Percentiles rank a stretch among this genome's conserved stretches.
Conservation (phyloP, 2,329 filamentous ascomycete species). For the Penicillium decumbens region DNA sequence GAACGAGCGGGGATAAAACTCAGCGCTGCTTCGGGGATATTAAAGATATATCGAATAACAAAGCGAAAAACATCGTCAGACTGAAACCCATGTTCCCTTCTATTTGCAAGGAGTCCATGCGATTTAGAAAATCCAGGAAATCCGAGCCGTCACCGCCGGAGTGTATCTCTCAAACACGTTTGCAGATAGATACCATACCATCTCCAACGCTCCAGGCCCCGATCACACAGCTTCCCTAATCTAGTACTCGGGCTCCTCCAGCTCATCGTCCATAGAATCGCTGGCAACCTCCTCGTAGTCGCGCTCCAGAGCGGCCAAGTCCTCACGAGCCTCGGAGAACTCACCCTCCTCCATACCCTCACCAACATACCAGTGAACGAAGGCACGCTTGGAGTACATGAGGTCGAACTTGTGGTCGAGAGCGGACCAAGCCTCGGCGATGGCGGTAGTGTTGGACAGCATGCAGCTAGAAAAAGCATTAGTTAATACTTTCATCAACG, state of each 20-base stretch:
- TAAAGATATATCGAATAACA: conserved; percentile 40
- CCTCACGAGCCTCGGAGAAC: conserved; percentile 98
- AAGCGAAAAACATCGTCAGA: conserved; percentile 33
- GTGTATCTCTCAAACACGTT: conserved; percentile 22
- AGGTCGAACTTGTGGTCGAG: conserved; percentile 98
- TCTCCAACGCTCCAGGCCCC: conserved; percentile 16
- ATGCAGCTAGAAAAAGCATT: conserved; percentile 64
- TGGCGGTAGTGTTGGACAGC: conserved; percentile 90
- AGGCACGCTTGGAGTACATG: conserved; percentile 99
- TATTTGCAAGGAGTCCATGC: conserved; percentile 34
- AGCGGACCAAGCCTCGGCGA: conserved; percentile 95
- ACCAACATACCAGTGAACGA: conserved; percentile 99
- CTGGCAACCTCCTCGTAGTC: conserved; percentile 98
- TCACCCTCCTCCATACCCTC: conserved; percentile 99
- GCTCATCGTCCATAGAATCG: conserved; percentile 81
- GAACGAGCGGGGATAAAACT: conserved; percentile 34
- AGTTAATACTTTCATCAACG: conserved; percentile 19
- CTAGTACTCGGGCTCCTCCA: conserved; percentile 91
- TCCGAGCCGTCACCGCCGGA: conserved; percentile 22
- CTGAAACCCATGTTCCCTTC: conserved; percentile 36
- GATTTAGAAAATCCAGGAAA: conserved; percentile 24
- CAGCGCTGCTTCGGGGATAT: conserved; percentile 39
- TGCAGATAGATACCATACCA: conserved; percentile 12
- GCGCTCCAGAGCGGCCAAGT: conserved; percentile 93
- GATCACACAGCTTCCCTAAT: conserved; percentile 23